These are phyloP conservation scores for Mycena chlorophos DNA, from an alignment of 768 basidiomycete species.

Conservation along the genomic window DNA sequence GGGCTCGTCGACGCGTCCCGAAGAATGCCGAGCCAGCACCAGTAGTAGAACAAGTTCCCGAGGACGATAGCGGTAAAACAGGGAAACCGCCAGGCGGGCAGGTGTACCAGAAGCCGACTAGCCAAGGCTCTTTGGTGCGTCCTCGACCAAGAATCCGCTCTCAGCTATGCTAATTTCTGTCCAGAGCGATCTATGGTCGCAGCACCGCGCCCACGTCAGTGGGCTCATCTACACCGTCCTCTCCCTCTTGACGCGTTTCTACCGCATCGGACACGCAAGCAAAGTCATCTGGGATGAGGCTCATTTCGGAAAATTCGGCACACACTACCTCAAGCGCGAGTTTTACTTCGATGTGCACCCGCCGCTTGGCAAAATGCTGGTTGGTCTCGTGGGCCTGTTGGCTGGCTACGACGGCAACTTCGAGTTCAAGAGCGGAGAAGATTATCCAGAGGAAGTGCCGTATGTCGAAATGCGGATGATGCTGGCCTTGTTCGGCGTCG, in stretches of 20 bases:
- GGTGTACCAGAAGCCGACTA: neutral
- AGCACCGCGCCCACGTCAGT: conserved; percentile 77
- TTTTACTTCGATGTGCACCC: conserved; percentile 99
- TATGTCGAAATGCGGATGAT: conserved; percentile 95
- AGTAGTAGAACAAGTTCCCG: neutral
- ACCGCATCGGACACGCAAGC: conserved; percentile 84
- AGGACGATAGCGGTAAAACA: neutral
- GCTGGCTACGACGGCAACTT: conserved; percentile 90
- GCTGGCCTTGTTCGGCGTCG: conserved; percentile 91
- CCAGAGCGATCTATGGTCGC: conserved; percentile 72
- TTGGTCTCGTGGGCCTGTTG: conserved; percentile 88
- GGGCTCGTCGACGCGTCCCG: neutral
- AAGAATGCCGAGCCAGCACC: neutral
- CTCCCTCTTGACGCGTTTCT: conserved; percentile 92
- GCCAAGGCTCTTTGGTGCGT: neutral
- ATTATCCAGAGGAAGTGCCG: conserved; percentile 82
- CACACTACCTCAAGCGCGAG: conserved; percentile 96
- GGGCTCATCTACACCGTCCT: conserved; percentile 89
- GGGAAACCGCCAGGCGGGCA: neutral
- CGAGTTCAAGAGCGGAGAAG: conserved; percentile 91
- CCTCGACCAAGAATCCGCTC: neutral
- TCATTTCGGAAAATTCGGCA: conserved; percentile 99
- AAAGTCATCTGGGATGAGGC: conserved; percentile 98
- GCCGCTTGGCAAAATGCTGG: conserved; percentile 98
- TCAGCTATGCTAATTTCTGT: neutral